Base-by-base conservation (phyloP, 2,329 filamentous ascomycete species). In the Taxawa tesnikishii region DNA sequence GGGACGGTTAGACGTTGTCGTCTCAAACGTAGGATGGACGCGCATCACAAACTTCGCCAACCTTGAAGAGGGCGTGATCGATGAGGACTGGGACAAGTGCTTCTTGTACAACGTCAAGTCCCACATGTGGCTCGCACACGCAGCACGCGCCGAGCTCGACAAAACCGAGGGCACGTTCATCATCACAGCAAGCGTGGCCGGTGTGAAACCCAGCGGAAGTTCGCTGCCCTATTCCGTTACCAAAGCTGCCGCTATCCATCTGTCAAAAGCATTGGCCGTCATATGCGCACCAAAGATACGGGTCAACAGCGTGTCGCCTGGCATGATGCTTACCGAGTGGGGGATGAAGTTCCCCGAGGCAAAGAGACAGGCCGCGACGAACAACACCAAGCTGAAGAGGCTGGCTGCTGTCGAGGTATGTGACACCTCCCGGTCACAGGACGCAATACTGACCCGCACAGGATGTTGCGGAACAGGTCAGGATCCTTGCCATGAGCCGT, bases 41-140 rank as follows among this genome's bases (percentile, higher is more conserved):
- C 50, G 52, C 10, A 42, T 58, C 26, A 58, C 54, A n/a, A 45
- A 58, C 33, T 59, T 70, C 28, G 48, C 39, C 6, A 50, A 65
- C 41, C 47, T 74, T 15, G 60, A 69, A 15, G 68, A 73, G 8
- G 70, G 69, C 37, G 50, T 63, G n/a, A 43, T 58, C 16, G 72
- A 76, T 40, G 64, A 64, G 2, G 70, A 75, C 43, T 75, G 71
- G 71, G 71, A 75, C 42, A 51, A 49, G 5, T 68, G 66, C 39
- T 75, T 70, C 43, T 65, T 67, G 28, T 66, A 75, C 56, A 77
- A 77, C 44, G 73, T 77, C 36, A 77, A 76, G 51, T 62, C 62
- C 5, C 73, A 77, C 44, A 48, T 77, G 18, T 75, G 67, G 60
- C 56, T 77, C 6, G 62, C 75, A 43, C 65, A 73, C 35, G 69